These are phyloP conservation scores for Camellia granthamiana DNA, from an alignment of 148 eudicot species.

Conservation along the genomic window DNA sequence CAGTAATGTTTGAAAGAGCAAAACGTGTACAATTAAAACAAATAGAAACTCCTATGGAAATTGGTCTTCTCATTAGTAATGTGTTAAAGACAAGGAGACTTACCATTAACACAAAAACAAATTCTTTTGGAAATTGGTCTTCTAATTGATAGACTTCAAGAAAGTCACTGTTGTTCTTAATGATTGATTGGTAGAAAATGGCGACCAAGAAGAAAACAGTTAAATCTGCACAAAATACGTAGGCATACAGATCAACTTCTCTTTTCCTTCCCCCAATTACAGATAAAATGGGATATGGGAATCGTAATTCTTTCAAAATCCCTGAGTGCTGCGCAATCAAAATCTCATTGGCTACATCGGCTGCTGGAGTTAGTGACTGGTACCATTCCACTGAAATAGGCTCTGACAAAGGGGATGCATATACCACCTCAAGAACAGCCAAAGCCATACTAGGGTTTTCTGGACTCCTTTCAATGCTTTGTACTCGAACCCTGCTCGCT, in stretches of 20 bases:
- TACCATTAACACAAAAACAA: slow-evolving; percentile 82
- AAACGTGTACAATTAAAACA: too few relatives aligned
- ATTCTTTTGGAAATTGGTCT: slow-evolving; percentile 95
- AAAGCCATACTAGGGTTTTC: slow-evolving; percentile 70
- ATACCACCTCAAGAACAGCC: slow-evolving; percentile 89
- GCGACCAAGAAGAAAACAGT: slow-evolving; percentile 87
- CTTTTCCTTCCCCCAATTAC: slow-evolving; percentile 94
- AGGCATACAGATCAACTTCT: slow-evolving; percentile 92
- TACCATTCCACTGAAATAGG: slow-evolving; percentile 50
- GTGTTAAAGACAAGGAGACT: slow-evolving; percentile 12
- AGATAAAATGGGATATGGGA: slow-evolving; percentile 73
- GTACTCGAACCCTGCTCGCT: slow-evolving; percentile 79
- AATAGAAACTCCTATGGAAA: too few relatives aligned
- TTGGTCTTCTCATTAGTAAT: background rate
- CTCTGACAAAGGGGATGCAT: slow-evolving; percentile 58
- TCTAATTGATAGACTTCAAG: slow-evolving; percentile 95
- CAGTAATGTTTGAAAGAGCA: background rate
- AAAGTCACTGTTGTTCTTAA: slow-evolving; percentile 84
- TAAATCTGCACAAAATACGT: slow-evolving; percentile 88
- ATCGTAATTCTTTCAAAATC: slow-evolving; percentile 57
- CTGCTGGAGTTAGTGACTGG: slow-evolving; percentile 86
- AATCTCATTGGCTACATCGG: slow-evolving; percentile 91
- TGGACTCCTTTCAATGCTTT: slow-evolving; percentile 77
- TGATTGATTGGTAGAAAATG: slow-evolving; percentile 82
- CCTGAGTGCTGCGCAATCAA: slow-evolving; percentile 54